Base-by-base conservation (phyloP, 352 stramenopile species). In the Globisporangium takayamanum region DNA sequence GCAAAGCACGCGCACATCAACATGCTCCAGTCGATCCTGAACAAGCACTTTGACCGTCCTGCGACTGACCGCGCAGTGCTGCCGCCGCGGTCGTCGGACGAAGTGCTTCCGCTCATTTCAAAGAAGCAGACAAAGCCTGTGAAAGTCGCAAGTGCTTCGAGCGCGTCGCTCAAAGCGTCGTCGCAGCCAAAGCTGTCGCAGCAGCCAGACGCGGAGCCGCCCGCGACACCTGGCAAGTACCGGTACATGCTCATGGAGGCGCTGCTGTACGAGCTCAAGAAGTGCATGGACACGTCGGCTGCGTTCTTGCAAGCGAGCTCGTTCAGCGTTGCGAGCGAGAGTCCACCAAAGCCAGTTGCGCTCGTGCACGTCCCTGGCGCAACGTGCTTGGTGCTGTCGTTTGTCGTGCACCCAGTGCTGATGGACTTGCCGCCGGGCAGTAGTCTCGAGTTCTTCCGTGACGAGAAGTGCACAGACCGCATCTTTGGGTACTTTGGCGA, bases 401-500 rank as follows among this genome's bases (percentile, higher is more conserved):
- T 92, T 57, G 69, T 73, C 0, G 77, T 89, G 18, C 83, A 92
- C 36, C 83, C 83, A 8, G 83, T 90, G 12, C 56, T 92, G 16
- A 92, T 92, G 83, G 83, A 90, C 50, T 66, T 90, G 26, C 80
- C 80, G 11, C 72, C 80, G 20, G 80, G 83, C 20, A 81, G 73
- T 30, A 84, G 80, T 36, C 62, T 92, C 42, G 78, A 90, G 33
- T 86, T 92, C 50, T 92, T 86, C 53, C 62, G 57, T 20, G 83
- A 92, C 37, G 75, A 84, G 22, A 66, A 69, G 3, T 92, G 83
- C 59, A 72, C 71, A 8, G 67, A 80, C 54, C 72, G 74, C 5
- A 63, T 90, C n/a, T 87, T 84, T 39, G 79, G 80, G 16, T 92
- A 87, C 53, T 92, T 88, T 56, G 80, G 76, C 5, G 80, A 89